Base-by-base conservation (phyloP, 1,284 basidiomycete species). In the Calocybe gambosa region DNA sequence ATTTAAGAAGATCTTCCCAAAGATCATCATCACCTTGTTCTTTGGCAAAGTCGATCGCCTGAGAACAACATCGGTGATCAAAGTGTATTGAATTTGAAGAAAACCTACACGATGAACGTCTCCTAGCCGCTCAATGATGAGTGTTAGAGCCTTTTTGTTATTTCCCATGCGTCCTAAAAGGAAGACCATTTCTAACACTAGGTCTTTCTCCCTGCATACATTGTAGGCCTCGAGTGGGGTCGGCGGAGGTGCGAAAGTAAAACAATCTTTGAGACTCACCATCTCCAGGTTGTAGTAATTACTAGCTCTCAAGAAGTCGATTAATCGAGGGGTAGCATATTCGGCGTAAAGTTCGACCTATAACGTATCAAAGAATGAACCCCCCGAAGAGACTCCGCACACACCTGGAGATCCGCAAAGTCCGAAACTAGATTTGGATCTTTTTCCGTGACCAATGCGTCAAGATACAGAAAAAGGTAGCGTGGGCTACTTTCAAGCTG, bases 21-120 rank as follows among this genome's bases (percentile, higher is more conserved):
- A 99, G 79, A 63, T 99, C 96, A 53, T 93, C 85, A 57, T 99
- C 96, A 49, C 87, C 88, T 64, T 98, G 95, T 63, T 98, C 94
- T 60, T 95, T 95, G 0, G 94, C 95, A 61, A 99, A 99, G 50
- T 97, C 94, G 57, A 99, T 98, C 0, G 95, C 94, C 89, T 92
- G 26, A 12, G 29, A 8, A 3, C 6, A 31, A 31, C 12, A 3
- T 31, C 13, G 7, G 29, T 4, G 16, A n/a, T n/a, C n/a, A 42
- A 13, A 29, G 16, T 18, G 20, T 28, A 13, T 10, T n/a, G 21
- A 10, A 31, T 9, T 6, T 21, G 12, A 37, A 13, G 29, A 19
- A n/a, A 18, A 65, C 78, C 49, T 59, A 87, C 89, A 45, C 91
- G 73, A 54, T 92, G 78, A 1, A 99, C 96, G 61, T 99, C 94